These are phyloP conservation scores for Colletotrichum australisinense DNA, from an alignment of 2,329 filamentous ascomycete genomes.

Conservation along the genomic window DNA sequence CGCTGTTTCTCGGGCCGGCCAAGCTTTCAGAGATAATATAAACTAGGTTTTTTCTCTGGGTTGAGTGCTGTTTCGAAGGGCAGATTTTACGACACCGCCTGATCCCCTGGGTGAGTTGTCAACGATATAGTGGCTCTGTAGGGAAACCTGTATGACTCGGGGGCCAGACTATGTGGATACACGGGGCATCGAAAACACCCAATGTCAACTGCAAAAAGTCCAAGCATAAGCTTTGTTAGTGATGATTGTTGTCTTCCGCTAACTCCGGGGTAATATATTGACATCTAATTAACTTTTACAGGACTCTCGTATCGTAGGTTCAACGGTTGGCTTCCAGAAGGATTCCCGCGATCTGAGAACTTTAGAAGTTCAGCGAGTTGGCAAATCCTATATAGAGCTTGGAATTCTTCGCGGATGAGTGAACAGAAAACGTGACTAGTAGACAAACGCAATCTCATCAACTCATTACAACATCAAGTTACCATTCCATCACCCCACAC, in stretches of 20 bases:
- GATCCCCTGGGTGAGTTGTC: not conserved
- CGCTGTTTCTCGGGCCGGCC: too few relatives aligned
- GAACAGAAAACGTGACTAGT: not conserved
- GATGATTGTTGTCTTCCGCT: not conserved
- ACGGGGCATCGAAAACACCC: not conserved
- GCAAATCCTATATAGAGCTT: not conserved
- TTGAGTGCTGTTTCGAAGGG: not conserved
- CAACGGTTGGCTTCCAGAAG: not conserved
- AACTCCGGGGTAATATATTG: not conserved
- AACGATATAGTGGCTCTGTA: not conserved
- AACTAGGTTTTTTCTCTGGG: not conserved
- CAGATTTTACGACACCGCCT: not conserved
- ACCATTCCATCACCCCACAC: too few relatives aligned
- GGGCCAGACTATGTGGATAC: not conserved
- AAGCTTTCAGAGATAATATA: not conserved
- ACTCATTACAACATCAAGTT: not conserved
- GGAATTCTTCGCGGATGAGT: not conserved
- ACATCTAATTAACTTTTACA: not conserved
- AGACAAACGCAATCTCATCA: not conserved
- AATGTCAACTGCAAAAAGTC: not conserved
- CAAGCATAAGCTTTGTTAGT: not conserved
- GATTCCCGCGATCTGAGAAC: not conserved
- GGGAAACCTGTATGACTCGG: not conserved
- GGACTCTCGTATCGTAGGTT: not conserved
- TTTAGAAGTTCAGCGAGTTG: not conserved